These are phyloP conservation scores for Anisodus acutangulus DNA, from an alignment of 257 asterid genomes.

Conservation along the genomic window DNA sequence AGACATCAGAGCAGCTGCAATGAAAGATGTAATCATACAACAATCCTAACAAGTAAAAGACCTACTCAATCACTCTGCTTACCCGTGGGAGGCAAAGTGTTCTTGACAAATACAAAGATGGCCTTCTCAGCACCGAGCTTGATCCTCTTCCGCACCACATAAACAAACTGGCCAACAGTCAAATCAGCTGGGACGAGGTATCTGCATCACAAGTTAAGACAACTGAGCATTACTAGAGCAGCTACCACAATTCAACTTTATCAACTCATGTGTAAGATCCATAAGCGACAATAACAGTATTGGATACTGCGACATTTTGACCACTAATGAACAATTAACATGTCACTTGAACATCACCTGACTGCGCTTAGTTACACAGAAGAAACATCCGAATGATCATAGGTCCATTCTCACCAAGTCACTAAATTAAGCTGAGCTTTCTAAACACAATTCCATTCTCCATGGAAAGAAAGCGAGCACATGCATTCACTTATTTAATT, in stretches of 20 bases:
- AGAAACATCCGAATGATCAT: not conserved
- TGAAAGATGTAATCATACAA: slow-evolving; percentile 28
- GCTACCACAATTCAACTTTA: not conserved
- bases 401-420: not conserved
- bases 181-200: slow-evolving; percentile 82
- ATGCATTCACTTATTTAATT: not conserved
- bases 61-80: slow-evolving; percentile 32
- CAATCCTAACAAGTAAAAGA: not conserved
- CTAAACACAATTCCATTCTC: slow-evolving; percentile 1
- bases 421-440: not conserved
- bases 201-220: slow-evolving; percentile 43
- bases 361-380: not conserved
- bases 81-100: slow-evolving; percentile 75
- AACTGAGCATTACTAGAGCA: not conserved
- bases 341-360: not conserved
- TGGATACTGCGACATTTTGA: not conserved
- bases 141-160: slow-evolving; percentile 75
- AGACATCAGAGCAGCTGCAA: slow-evolving; percentile 72
- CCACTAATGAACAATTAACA: slow-evolving; percentile 2
- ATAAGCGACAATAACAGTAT: not conserved
- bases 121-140: slow-evolving; percentile 78
- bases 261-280: not conserved
- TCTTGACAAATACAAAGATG: slow-evolving; percentile 68
- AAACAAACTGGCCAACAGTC: slow-evolving; percentile 81
- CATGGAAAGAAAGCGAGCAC: not conserved